Evolutionary conservation across 2,329 filamentous ascomycete genomes (phyloP), one percentile per base, ranked within the genome.

Genomic region (Colletotrichum liaoningense): DNA sequence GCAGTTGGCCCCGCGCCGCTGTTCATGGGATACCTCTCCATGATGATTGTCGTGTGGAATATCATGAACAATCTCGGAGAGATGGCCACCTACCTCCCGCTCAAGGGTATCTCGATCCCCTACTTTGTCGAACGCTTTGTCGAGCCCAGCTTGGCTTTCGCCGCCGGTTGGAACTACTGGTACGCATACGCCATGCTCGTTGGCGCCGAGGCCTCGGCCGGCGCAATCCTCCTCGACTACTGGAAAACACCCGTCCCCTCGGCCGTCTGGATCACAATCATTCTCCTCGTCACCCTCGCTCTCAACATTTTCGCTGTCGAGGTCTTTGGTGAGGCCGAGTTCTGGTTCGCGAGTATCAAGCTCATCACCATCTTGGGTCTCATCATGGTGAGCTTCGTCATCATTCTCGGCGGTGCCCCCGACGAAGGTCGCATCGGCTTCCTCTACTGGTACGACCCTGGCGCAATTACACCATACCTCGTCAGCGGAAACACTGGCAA

Each of bases 21-120:
- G 19, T 88, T 95, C 79, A 91, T 95, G 81, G 91, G 89, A 28
- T 95, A 94, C 80, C 77, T 89, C 7, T 84, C 83, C 75, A 88
- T 89, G 87, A 88, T 88, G 84, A 30, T 82, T 3, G 78, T 89
- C 11, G 87, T 90, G 30, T 90, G 86, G 84, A 81, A 84, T 67
- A 81, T 89, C 67, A 89, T 89, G 88, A 89, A 89, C 79, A 78
- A 82, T 72, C 82, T 90, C 9, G 88, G 84, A 9, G 88, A 90
- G 78, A 89, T 90, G 85, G 84, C 85, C 1, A 86, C 86, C 1
- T 89, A 87, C 64, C 84, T 90, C 0, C 88, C 88, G 1, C 84
- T 90, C 79, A 86, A 85, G 65, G 89, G 89, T 7, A 88, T 89
- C 74, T 89, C 88, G 0, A 84, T 90, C 38, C 87, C 88, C 19